These are phyloP conservation scores for Triangularia setosa DNA, from an alignment of 2,329 filamentous ascomycete genomes.

Conservation along the genomic window DNA sequence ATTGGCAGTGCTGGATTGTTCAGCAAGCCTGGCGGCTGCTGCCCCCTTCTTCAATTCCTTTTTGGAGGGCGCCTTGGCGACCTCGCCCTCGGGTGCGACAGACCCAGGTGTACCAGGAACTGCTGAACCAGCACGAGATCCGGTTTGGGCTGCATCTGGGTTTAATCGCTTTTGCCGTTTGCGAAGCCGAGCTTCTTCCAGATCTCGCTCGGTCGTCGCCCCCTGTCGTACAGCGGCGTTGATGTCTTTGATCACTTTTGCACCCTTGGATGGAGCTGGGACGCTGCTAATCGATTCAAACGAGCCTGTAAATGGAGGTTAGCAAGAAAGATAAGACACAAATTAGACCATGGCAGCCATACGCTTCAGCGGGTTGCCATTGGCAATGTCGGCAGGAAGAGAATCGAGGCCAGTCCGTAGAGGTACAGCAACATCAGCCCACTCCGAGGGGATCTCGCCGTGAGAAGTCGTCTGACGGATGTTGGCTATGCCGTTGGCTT, in stretches of 20 bases:
- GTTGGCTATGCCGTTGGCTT: slow-evolving; percentile 66
- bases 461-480: slow-evolving; percentile 75
- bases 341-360: slow-evolving; percentile 32
- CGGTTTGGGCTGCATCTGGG: slow-evolving; percentile 48
- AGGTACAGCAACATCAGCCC: slow-evolving; percentile 64
- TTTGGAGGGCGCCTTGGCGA: slow-evolving; percentile 68
- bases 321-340: slow-evolving; percentile 3
- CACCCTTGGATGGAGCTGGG: slow-evolving; percentile 35
- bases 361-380: slow-evolving; percentile 59
- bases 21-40: slow-evolving; percentile 71
- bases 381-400: slow-evolving; percentile 38
- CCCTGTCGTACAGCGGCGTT: slow-evolving; percentile 55
- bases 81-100: slow-evolving; percentile 56
- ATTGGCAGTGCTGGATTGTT: slow-evolving; percentile 73
- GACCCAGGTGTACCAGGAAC: slow-evolving; percentile 60
- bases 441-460: slow-evolving; percentile 72
- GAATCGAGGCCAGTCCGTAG: slow-evolving; percentile 41
- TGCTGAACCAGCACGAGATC: slow-evolving; percentile 52
- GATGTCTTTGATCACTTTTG: slow-evolving; percentile 44
- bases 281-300: slow-evolving; percentile 31
- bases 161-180: slow-evolving; percentile 63
- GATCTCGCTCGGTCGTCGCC: slow-evolving; percentile 62
- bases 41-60: slow-evolving; percentile 77
- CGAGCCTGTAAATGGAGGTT: slow-evolving; percentile 34
- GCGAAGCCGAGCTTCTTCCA: slow-evolving; percentile 67